Conservation (phyloP, 331 rosid genomes). For the Rhamnella rubrinervis region DNA sequence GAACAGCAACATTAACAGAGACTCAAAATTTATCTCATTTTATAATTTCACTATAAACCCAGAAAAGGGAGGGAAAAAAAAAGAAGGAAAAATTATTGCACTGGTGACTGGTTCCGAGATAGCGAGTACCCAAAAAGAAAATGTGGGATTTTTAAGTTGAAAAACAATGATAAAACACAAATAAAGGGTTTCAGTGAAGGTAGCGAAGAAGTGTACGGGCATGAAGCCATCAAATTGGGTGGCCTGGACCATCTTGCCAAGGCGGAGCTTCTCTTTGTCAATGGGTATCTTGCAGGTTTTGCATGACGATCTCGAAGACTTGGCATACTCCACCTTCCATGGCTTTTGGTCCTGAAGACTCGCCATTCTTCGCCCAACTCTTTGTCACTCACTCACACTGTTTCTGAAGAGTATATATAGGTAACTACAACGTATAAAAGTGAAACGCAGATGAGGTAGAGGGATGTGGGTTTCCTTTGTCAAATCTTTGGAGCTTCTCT, state of each 20-base stretch:
- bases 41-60: too few relatives aligned
- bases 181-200: background rate
- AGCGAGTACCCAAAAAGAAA: background rate
- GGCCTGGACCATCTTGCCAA: slow-evolving; percentile 94
- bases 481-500: background rate
- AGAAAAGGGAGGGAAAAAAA: too few relatives aligned
- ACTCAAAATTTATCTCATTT: background rate
- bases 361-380: slow-evolving; percentile 45
- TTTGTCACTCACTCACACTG: background rate
- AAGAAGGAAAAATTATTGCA: too few relatives aligned
- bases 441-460: background rate
- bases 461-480: background rate
- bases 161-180: background rate
- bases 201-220: slow-evolving; percentile 51
- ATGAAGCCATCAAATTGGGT: slow-evolving; percentile 88
- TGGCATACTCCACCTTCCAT: slow-evolving; percentile 95
- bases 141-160: background rate
- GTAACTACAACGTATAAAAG: background rate
- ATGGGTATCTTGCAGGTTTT: slow-evolving; percentile 73
- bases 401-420: background rate
- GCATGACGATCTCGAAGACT: slow-evolving; percentile 88
- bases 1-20: background rate
- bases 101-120: background rate
- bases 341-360: slow-evolving; percentile 55
- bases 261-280: slow-evolving; percentile 66